These are phyloP conservation scores for Rhodosorus marinus DNA, from an alignment of 23 red algal species.

Conservation along the genomic window DNA sequence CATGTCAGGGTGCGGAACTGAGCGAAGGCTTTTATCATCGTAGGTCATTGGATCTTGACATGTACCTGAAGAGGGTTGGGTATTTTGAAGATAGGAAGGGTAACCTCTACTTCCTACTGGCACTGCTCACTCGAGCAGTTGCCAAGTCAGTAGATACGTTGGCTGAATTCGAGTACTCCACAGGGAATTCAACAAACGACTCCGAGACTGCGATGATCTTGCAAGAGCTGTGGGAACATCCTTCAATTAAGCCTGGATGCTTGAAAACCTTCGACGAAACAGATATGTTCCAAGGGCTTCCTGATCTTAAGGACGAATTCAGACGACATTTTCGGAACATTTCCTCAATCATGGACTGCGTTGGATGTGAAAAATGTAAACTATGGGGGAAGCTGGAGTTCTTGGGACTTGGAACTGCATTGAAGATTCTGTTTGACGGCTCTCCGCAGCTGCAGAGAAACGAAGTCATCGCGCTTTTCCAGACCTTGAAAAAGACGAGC, in stretches of 20 bases:
- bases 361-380: slow-evolving; percentile 95
- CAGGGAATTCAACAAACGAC: slow-evolving; percentile 68
- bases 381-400: slow-evolving; percentile 98
- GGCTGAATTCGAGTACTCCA: slow-evolving; percentile 24
- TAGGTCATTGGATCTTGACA: slow-evolving; percentile 9
- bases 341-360: slow-evolving; percentile 95
- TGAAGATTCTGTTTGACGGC: slow-evolving; percentile 62
- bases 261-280: slow-evolving; percentile 73
- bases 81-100: slow-evolving; percentile 50
- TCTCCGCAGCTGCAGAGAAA: slow-evolving; percentile 38
- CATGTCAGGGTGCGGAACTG: too few relatives aligned
- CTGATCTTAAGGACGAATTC: slow-evolving; percentile 26
- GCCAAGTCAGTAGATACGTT: slow-evolving; percentile 34
- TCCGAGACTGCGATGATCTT: slow-evolving; percentile 17
- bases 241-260: slow-evolving; percentile 39
- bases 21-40: too few relatives aligned
- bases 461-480: slow-evolving; percentile 75
- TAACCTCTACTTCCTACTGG: slow-evolving; percentile 76
- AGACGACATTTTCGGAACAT: slow-evolving; percentile 76
- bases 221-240: slow-evolving; percentile 9
- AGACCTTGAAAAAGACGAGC: not conserved
- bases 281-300: slow-evolving; percentile 49
- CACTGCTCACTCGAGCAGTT: slow-evolving; percentile 65
- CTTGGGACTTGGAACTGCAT: slow-evolving; percentile 74
- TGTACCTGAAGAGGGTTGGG: slow-evolving; percentile 66